Conservation (phyloP, 1,139 yeast species). For the Wickerhamomyces sp. region DNA sequence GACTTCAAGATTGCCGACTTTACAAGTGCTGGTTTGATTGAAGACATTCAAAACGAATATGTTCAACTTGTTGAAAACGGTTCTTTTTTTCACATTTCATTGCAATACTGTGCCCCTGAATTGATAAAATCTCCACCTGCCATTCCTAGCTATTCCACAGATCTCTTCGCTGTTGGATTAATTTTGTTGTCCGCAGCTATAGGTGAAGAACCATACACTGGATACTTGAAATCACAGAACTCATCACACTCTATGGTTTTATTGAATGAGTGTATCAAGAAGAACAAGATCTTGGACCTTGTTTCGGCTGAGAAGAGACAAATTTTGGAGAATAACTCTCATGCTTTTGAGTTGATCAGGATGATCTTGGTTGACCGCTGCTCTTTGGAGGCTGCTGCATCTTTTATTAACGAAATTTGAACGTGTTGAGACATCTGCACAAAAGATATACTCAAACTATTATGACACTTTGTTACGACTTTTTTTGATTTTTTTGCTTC, state of each 20-base stretch:
- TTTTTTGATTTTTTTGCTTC: no score
- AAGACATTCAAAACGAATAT: constrained; percentile 13
- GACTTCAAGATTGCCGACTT: constrained; percentile 33
- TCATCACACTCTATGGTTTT: constrained; percentile 9
- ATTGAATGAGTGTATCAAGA: constrained; percentile 17
- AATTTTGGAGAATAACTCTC: constrained; percentile 7
- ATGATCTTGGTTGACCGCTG: constrained; percentile 12
- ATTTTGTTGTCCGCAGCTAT: constrained; percentile 29
- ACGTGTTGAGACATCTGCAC: no score
- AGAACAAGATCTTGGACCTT: constrained; percentile 17
- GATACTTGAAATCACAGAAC: constrained; percentile 4
- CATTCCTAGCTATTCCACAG: constrained; percentile 25
- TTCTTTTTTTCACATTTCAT: constrained; percentile 28
- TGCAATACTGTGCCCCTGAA: constrained; percentile 34
- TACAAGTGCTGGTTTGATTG: constrained; percentile 25
- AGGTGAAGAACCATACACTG: constrained; percentile 29
- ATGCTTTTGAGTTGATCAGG: constrained; percentile 9
- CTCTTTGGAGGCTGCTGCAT: constrained; percentile 8
- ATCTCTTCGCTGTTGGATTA: constrained; percentile 31
- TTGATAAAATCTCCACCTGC: constrained; percentile 18
- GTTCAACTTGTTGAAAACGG: constrained; percentile 11
- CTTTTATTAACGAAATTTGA: constrained; percentile 4
- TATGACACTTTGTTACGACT: no score
- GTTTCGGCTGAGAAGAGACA: constrained; percentile 2
- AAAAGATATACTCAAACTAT: no score